Base-by-base conservation (phyloP, 2,329 filamentous ascomycete species). In the Ophiostoma quercus region DNA sequence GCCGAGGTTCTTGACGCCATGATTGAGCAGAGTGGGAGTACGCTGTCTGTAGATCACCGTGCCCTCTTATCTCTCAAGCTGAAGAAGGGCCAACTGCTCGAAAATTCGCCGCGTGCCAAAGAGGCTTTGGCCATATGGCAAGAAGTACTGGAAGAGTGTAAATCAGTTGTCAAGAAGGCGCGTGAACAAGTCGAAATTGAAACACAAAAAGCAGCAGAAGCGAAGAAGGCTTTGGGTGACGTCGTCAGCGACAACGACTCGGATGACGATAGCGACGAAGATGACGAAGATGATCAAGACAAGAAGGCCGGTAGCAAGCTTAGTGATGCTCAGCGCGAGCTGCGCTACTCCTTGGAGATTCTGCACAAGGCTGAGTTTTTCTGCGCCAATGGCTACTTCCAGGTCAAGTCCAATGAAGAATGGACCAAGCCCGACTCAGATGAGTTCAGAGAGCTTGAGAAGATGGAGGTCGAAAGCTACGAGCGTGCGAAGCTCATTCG, bases 1-100 rank as follows among this genome's bases (percentile, higher is more conserved):
- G 86, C 89, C 22, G 92, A 98, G 78, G 94, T 98, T 0, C 82
- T 99, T 12, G 89, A 92, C 73, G 88, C 90, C 4, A 97, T 99
- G 94, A 90, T 97, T 71, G 92, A 97, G 69, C 89, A 94, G 75
- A 93, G 90, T 62, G 91, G 94, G 70, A 82, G 82, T 6, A 77
- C 80, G 0, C 85, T 94, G 70, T 86, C 89, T 68, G 79, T 84
- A 0, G 89, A 94, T 71, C 89, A 95, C 75, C 86, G 92, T 68
- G 80, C 83, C 1, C 83, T 90, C 66, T 82, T 96, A 7, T 77
- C 86, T 2, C 83, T 83, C 43, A 87, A 87, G 72, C 80, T 97
- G 63, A 85, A 84, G 19, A 84, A 87, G 69, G 94, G 92, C 0
- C 94, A 97, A 74, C 80, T 97, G 3, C 83, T 91, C 54, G 93